Evolutionary conservation across 768 basidiomycete species (phyloP), one percentile per base, ranked within the genome.

Genomic region (Xerocomellus dryophilus): DNA sequence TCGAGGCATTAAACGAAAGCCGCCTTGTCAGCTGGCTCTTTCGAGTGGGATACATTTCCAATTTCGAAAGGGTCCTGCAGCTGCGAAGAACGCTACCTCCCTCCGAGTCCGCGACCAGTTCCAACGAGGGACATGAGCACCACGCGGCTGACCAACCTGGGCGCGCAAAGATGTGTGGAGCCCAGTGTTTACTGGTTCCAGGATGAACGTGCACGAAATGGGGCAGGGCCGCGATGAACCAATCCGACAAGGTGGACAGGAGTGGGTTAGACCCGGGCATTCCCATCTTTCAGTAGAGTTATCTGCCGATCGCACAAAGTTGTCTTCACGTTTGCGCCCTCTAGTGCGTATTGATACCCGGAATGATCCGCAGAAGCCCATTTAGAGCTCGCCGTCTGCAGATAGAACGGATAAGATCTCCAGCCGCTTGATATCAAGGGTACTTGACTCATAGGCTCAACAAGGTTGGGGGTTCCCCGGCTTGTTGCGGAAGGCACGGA

Each of bases 371-470:
- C 51, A 47, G 9, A 41, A 41, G 50, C 45, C 54, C 44, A 47
- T 62, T 65, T 55, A 60, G 56, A 58, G 47, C 41, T 38, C 38
- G 31, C 58, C 29, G 34, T 61, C 36, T 54, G 62, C 42, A 61
- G 60, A 65, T 65, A 56, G 56, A 55, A 65, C 58, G 60, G 66
- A 54, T 51, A 52, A 62, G 54, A 60, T 65, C 50, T 55, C 45
- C 35, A 39, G 25, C 44, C 50, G 29, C 60, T 55, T 65, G 49
- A 21, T 57, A 58, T 58, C 45, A 47, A 57, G 59, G 61, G 61
- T 58, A 21, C 56, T 59, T 60, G 58, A 54, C 55, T 54, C 53
- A 55, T 57, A 43, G 49, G 20, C 43, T 58, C 46, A 53, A 62
- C 51, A 60, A 62, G 57, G 60, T 63, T 63, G 48, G 50, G 63